Base-by-base conservation (phyloP, 2,329 filamentous ascomycete genomes). In the Chaetomium sp. region DNA sequence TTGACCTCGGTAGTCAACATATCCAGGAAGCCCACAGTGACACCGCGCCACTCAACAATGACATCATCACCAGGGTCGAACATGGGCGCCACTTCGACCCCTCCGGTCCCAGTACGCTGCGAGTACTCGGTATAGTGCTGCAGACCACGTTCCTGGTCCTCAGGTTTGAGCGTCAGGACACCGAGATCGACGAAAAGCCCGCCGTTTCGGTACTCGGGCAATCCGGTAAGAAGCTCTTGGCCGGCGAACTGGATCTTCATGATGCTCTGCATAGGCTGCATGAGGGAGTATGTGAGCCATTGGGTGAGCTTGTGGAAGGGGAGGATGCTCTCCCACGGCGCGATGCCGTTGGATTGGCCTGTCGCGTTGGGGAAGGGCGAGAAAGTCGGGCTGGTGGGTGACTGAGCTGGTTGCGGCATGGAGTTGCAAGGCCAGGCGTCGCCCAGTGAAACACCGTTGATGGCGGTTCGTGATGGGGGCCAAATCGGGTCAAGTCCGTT, bases 391-490 rank as follows among this genome's bases (percentile, higher is more conserved):
- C 82, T 85, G n/a, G 71, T 69, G 1, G 80, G 79, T 16, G 72
- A 68, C 9, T 74, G 70, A 0, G 72, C 60, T 4, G 76, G 75
- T 54, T 83, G 81, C 0, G 93, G 92, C 86, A 98, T 92, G 35
- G 88, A 86, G 12, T 85, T 87, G 78, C 93, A 97, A 0, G 90
- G 91, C 95, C 95, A 99, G 27, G 95, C 94, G 74, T 99, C 95
- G 62, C 95, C 95, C 19, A 99, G 86, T 0, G 93, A 87, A 31
- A 91, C 84, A 1, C 93, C 93, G 74, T 97, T 92, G 70, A 99
- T 90, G 68, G 90, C 87, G 0, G 94, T 97, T 67, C 94, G 88
- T 0, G 91, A 92, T 0, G 87, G 79, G 0, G 95, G 94, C 95
- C 95, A 99, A 75, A 98, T 96, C 0, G 89, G 85, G 4, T 87